Conservation (phyloP, 441 rosid species). For the Erysimum pusillum region DNA sequence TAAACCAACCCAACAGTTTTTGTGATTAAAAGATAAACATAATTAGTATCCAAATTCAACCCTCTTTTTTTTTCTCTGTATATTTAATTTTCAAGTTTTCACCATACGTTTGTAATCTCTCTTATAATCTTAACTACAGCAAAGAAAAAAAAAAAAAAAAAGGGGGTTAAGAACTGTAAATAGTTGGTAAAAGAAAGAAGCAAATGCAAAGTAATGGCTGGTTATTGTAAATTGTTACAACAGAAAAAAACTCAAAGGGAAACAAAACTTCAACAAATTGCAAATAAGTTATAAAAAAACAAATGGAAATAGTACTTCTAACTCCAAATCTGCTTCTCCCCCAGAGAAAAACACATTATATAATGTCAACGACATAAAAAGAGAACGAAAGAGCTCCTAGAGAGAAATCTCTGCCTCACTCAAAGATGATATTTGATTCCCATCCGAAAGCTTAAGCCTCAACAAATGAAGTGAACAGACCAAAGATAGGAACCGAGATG, state of each 20-base stretch:
- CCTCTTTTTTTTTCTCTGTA: no score
- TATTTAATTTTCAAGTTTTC: no score
- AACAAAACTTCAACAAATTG: constrained; percentile 48
- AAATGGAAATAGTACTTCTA: constrained; percentile 45
- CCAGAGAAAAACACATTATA: constrained; percentile 35
- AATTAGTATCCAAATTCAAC: no score
- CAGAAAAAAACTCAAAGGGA: constrained; percentile 39
- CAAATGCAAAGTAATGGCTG: constrained; percentile 38
- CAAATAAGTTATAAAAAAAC: constrained; percentile 38
- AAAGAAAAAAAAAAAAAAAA: not conserved
- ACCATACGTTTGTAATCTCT: not conserved
- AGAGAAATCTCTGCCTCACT: constrained; percentile 41
- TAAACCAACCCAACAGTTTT: no score
- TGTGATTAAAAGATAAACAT: no score
- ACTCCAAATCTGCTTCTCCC: constrained; percentile 44
- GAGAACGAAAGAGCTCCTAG: constrained; percentile 41
- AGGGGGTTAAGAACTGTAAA: not conserved
- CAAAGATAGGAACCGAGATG: constrained; percentile 44
- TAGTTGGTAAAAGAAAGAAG: not conserved
- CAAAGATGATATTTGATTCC: constrained; percentile 40
- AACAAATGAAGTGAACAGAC: constrained; percentile 33
- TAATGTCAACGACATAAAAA: constrained; percentile 12
- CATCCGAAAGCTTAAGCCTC: constrained; percentile 40
- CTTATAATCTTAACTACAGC: not conserved
- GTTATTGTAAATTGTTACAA: constrained; percentile 45